phyloP scores from a whole-genome alignment of 208 protist genomes.

The Kentomonas sorsogonicus region DNA sequence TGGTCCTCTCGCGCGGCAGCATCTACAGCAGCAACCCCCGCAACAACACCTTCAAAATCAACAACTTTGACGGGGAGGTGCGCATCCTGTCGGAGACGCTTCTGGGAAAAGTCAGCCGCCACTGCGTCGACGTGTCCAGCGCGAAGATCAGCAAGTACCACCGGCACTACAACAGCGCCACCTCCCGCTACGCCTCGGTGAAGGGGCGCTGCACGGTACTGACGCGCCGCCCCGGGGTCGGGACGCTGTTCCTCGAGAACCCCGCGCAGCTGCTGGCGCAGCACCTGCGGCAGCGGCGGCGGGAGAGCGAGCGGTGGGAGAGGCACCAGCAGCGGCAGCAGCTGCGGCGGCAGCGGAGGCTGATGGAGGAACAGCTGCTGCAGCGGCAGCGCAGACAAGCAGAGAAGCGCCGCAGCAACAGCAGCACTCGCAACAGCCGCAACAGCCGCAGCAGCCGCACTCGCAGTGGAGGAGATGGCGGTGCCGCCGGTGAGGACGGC shows the following conservation, averaged over 20 bases:
- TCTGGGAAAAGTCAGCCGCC: conserved; percentile 63
- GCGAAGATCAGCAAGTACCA: conserved; percentile 75
- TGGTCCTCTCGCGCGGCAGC: too few relatives aligned
- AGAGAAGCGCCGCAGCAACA: too few relatives aligned
- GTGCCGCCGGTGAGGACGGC: too few relatives aligned
- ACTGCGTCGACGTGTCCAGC: conserved; percentile 29
- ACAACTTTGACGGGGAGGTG: too few relatives aligned
- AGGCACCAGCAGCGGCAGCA: conserved; percentile 8
- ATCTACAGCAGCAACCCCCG: too few relatives aligned
- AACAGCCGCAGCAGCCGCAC: too few relatives aligned
- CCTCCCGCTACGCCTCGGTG: conserved; percentile 50
- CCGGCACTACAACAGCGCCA: conserved; percentile 49
- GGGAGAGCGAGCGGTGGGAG: neutral
- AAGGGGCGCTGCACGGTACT: conserved; percentile 68
- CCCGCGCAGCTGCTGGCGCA: conserved; percentile 28
- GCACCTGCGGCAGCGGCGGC: conserved; percentile 5
- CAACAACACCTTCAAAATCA: too few relatives aligned
- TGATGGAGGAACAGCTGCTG: conserved; percentile 7
- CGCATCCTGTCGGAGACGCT: conserved; percentile 49
- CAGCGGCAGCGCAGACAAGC: too few relatives aligned
- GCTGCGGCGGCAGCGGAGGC: conserved; percentile 7
- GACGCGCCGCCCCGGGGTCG: conserved; percentile 24
- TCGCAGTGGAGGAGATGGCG: too few relatives aligned
- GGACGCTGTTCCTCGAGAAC: conserved; percentile 63
- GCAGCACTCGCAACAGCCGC: too few relatives aligned